Evolutionary conservation across 345 rosid species (phyloP), one percentile per base, ranked within the genome.

Genomic region (Gynandropsis gynandra): DNA sequence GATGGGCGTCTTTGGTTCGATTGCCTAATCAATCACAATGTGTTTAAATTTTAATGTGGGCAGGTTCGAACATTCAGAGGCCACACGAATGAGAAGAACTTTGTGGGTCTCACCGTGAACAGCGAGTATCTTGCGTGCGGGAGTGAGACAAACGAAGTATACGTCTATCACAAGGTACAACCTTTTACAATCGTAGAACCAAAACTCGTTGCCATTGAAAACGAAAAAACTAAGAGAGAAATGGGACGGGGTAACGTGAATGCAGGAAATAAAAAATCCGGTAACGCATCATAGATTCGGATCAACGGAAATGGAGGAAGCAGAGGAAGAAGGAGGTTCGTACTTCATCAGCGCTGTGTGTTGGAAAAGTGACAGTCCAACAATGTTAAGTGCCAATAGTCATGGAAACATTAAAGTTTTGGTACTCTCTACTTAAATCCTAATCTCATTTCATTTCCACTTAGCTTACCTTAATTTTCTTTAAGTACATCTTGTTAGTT

Each of bases 351-450:
- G 97, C 14, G 89, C 97, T 5, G 97, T 93, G 14, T 85, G 99
- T 72, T 93, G 99, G 99, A 93, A 93, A 74, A 93, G 94, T 9
- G 89, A 81, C 39, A 80, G 95, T 61, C 88, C 97, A 31, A 93
- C 97, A 1, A 88, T 93, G 88, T 74, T 88, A 34, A 67, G 92
- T 42, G 97, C 99, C 7, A 88, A 93, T 66, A 93, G 97, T 72
- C 97, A 85, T 69, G 99, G 99, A 53, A 93, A 94, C n/a, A 88
- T 88, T 36, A 88, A 88, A 71, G 97, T 88, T 12, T 74, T 88
- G 27, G 83, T 85, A 42, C 88, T 92, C 17, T 90, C 95, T 14
- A 81, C 89, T 1, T 90, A 72, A 82, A 16, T 57, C 10, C 37
- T 18, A 19, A 13, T 50, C 36, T 10, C 29, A 24, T 24, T 24